Conservation (phyloP, 192 early-diverging fungal species). For the Backusella westeae region DNA sequence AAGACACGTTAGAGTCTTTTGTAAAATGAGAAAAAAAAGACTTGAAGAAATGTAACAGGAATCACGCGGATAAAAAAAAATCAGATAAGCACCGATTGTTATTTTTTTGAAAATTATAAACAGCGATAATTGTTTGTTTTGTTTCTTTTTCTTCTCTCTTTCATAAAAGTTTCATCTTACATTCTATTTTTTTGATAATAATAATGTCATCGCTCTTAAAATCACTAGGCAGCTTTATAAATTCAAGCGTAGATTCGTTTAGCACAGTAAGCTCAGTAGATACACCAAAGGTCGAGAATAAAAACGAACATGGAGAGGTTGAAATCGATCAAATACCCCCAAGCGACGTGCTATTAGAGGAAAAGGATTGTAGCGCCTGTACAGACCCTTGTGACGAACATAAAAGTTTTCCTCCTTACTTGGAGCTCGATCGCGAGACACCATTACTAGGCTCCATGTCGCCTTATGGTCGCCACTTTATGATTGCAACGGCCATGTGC, state of each 20-base stretch:
- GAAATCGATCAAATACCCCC: constrained; percentile 36
- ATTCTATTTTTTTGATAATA: background rate
- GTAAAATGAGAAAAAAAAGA: background rate
- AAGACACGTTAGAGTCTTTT: background rate
- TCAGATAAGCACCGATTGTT: background rate
- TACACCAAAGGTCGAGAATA: background rate
- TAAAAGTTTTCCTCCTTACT: constrained; percentile 44
- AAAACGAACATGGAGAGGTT: constrained; percentile 4
- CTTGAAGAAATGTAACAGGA: background rate
- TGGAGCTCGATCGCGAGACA: constrained; percentile 45
- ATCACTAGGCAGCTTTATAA: background rate
- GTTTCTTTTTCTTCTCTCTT: background rate
- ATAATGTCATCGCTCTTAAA: constrained; percentile 5
- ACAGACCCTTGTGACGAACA: constrained; percentile 48
- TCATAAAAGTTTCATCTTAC: background rate
- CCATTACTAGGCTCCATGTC: constrained; percentile 47
- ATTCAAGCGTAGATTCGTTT: background rate
- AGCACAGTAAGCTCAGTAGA: background rate
- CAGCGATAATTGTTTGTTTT: background rate
- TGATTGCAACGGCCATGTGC: constrained; percentile 50
- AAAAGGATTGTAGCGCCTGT: constrained; percentile 44
- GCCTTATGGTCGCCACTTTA: constrained; percentile 54
- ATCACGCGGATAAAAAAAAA: background rate
- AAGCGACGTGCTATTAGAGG: background rate
- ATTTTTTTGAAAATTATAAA: background rate